These are phyloP conservation scores for Zygotorulaspora chibaensis DNA, from an alignment of 805 yeast species.

Conservation along the genomic window DNA sequence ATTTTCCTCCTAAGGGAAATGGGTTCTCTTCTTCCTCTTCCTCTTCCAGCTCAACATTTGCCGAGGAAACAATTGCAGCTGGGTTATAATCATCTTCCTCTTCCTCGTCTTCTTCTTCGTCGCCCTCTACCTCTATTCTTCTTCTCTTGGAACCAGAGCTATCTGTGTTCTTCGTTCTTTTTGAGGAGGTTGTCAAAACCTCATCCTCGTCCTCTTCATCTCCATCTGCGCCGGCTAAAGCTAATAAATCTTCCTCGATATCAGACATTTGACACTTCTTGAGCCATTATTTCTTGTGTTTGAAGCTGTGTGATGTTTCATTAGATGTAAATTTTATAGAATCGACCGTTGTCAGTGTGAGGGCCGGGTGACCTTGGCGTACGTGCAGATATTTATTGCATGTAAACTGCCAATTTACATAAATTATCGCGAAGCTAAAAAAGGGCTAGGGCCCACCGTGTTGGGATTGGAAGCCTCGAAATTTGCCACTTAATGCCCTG, in stretches of 20 bases:
- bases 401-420: too few species aligned
- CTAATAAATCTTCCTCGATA: conserved; percentile 92
- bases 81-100: conserved; percentile 43
- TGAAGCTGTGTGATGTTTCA: neutral
- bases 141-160: conserved; percentile 35
- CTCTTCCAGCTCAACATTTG: conserved; percentile 34
- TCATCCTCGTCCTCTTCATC: conserved; percentile 40
- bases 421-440: too few species aligned
- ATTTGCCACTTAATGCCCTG: too few species aligned
- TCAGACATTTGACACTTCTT: conserved; percentile 54
- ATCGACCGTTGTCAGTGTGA: too few species aligned
- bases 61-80: conserved; percentile 22
- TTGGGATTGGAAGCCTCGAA: too few species aligned
- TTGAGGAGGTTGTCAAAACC: conserved; percentile 24
- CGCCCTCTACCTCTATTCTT: conserved; percentile 29
- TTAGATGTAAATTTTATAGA: too few species aligned
- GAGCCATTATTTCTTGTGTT: neutral
- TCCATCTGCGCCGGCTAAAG: conserved; percentile 80
- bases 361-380: too few species aligned
- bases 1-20: conserved; percentile 90
- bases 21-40: conserved; percentile 56
- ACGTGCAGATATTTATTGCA: too few species aligned
- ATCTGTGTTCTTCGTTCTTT: conserved; percentile 28
- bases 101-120: conserved; percentile 36
- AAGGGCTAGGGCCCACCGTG: too few species aligned